Base-by-base conservation (phyloP, 2,329 filamentous ascomycete genomes). In the Zasmidium angulare region DNA sequence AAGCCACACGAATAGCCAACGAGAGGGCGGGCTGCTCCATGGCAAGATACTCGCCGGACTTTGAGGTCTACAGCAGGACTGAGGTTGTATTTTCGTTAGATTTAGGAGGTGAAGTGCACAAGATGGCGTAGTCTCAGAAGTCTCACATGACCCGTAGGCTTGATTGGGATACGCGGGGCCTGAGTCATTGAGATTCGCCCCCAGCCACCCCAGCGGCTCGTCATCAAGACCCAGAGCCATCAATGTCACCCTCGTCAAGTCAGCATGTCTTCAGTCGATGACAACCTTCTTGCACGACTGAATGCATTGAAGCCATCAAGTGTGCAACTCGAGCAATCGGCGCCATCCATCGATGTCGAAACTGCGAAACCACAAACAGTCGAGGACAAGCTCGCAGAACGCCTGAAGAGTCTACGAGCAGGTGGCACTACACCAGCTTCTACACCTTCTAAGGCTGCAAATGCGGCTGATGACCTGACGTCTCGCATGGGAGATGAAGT, bases 301-400 rank as follows among this genome's bases (percentile, higher is more conserved):
- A 81, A 81, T 62, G 79, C 79, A 14, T 72, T 81, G 50, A 80
- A 79, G 65, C 75, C 76, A 47, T 76, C 77, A 1, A 72, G 68
- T 24, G 71, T 80, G 20, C 74, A 63, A 53, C 67, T 80, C 19
- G 53, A 66, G 46, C 50, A 53, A 20, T 49, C 29, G 48, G 50
- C 55, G 22, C 55, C 65, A 17, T 64, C 67, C n/a, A 55, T 66
- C 11, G 66, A 70, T 46, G 59, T 69, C 21, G 50, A 66, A 29
- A 61, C 66, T 10, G 62, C 59, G 46, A 53, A 63, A 31, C 61
- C 66, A n/a, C 58, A 62, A 20, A 63, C 69, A 26, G 53, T 62
- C 9, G 68, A 69, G 56, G 68, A 71, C 51, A 66, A 63, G 67
- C 62, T 79, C 64, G 61, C 69, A 61, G 59, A 69, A 19, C 66